Conservation (phyloP, 2,329 filamentous ascomycete species). For the Aureobasidium sp. region DNA sequence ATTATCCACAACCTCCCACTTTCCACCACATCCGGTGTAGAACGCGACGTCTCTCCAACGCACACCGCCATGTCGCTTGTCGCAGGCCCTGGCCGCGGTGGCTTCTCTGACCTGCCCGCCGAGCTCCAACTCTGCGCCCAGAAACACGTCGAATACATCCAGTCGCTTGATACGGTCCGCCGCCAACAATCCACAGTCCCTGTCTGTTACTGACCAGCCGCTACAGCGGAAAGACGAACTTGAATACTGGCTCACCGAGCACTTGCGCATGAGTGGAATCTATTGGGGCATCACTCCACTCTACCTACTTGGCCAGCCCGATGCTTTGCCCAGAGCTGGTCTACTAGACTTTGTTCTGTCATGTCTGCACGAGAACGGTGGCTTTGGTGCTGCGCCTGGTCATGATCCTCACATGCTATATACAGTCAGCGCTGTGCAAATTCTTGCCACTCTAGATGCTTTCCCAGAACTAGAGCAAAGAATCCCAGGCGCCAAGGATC, state of each 20-base stretch:
- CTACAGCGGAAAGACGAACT: constrained; percentile 78
- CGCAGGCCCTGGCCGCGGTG: constrained; percentile 52
- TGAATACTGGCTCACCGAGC: constrained; percentile 97
- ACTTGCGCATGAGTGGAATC: constrained; percentile 87
- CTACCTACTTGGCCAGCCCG: constrained; percentile 72
- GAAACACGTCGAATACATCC: constrained; percentile 85
- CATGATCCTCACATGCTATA: constrained; percentile 96
- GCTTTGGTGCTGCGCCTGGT: constrained; percentile 87
- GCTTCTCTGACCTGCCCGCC: constrained; percentile 35
- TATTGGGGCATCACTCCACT: constrained; percentile 94
- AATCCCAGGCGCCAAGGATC: constrained; percentile 59
- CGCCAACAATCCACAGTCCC: constrained; percentile 16
- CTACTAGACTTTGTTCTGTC: constrained; percentile 90
- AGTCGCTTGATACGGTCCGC: constrained; percentile 77
- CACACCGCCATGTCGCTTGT: constrained; percentile 48
- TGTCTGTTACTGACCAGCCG: constrained; percentile 16
- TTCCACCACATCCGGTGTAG: too few relatives aligned
- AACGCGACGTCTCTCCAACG: background rate
- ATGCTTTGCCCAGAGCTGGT: constrained; percentile 71
- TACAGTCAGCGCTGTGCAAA: constrained; percentile 91
- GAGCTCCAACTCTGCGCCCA: constrained; percentile 49
- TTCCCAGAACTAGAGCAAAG: constrained; percentile 72
- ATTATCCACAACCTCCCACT: too few relatives aligned
- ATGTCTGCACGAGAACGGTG: constrained; percentile 83
- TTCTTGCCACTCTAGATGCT: constrained; percentile 78